Evolutionary conservation across 352 stramenopile species (phyloP).

Genomic region (Blastocystis sp.): DNA sequence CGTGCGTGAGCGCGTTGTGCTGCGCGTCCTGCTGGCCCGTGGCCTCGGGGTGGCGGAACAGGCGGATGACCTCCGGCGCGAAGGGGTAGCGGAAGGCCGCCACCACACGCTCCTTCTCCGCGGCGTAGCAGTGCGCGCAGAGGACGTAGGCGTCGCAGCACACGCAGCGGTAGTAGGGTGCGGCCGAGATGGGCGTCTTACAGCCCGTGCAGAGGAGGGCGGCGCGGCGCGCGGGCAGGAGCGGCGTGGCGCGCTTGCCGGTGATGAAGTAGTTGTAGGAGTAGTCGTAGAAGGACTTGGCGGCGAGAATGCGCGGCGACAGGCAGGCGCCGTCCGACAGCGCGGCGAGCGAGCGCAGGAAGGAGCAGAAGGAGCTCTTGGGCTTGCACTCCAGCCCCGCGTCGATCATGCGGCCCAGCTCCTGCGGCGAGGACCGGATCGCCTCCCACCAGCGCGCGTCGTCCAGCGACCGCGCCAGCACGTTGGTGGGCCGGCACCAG

Average conservation of each 20-base stretch:
- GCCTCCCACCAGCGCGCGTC: conserved; percentile 14
- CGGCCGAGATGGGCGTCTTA: background rate
- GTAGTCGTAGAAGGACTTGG: conserved; percentile 59
- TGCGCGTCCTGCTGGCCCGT: background rate
- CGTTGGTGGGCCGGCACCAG: conserved; percentile 35
- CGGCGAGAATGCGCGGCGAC: background rate
- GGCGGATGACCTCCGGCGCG: background rate
- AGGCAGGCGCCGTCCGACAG: background rate
- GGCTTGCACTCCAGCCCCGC: conserved; percentile 37
- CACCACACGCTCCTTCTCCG: background rate
- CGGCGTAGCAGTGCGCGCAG: background rate
- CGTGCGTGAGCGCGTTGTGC: conserved; percentile 44
- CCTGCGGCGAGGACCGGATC: background rate
- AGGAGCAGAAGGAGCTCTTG: background rate
- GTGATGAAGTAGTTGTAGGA: conserved; percentile 53
- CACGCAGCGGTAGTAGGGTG: conserved; percentile 16
- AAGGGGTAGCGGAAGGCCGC: conserved; percentile 17
- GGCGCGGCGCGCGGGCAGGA: background rate
- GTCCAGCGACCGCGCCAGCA: conserved; percentile 13
- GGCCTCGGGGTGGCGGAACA: background rate
- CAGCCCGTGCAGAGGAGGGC: background rate
- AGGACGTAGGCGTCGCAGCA: conserved; percentile 39
- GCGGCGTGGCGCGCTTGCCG: background rate
- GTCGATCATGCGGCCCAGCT: conserved; percentile 10
- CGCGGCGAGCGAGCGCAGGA: background rate